Base-by-base conservation (phyloP, 805 yeast species). In the Zygotorulaspora florentina region DNA sequence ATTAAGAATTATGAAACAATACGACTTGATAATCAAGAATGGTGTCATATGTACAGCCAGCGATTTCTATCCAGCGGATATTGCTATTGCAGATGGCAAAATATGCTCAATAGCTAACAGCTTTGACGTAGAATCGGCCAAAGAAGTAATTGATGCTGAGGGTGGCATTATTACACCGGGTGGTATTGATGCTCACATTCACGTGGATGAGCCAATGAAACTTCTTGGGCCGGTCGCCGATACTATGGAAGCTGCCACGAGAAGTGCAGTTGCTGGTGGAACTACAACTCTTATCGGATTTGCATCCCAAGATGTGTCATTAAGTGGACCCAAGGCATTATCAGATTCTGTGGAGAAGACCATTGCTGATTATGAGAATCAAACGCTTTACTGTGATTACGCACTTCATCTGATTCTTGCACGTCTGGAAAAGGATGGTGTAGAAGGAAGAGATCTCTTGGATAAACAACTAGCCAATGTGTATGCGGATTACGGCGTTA, bases 111-210 rank as follows among this genome's bases (percentile, higher is more conserved):
- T 73, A 51, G 63, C 74, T n/a, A 50, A 62, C 11, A 23, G 23
- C n/a, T 42, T 53, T 5, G 56, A 56, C n/a, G 57, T 54, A 9
- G 18, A 55, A 6, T 36, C 44, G 20, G 72, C 62, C 26, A 45
- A 43, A 13, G 56, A 59, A 37, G 54, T 56, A 10, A 67, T 73
- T 18, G 78, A 75, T 56, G 77, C 77, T 3, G 64, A 73, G 46
- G 76, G 77, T 8, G 79, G 68, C 0, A 66, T 56, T 45, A 67
- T 75, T 25, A 74, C 77, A 1, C 80, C 80, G 2, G 79, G 79
- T 38, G 79, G 78, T 4, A 68, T 75, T 31, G 80, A 75, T 52
- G 65, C 75, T 0, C 79, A 75, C 53, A 77, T 73, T 20, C 80
- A 75, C 44, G 51, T 75, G 15, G 70, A 72, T 34, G 77, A 75